Base-by-base conservation (phyloP, 306 rosid species). In the Prinsepia uniflora region DNA sequence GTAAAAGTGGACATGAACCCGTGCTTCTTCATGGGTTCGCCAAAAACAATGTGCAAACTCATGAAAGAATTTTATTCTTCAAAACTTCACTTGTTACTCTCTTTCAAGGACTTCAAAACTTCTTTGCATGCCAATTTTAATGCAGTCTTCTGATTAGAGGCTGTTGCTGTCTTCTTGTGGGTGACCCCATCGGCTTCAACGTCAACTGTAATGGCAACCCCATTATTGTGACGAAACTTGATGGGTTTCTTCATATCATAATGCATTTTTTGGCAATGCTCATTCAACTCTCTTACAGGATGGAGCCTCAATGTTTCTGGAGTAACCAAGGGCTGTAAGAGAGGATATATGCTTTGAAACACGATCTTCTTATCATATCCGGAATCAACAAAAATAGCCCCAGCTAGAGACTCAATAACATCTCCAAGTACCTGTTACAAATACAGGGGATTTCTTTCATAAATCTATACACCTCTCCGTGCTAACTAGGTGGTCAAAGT, bases 331-430 rank as follows among this genome's bases (percentile, higher is more conserved):
- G 96, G 96, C 70, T 90, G 92, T 71, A 92, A 71, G 30, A 92
- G 85, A 12, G 87, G 96, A 64, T 79, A 73, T 58, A 90, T 82
- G 64, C 96, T 83, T 68, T 63, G 44, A 77, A 84, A 85, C 49
- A 90, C 91, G 10, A 17, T 42, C 12, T 85, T 88, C 71, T 86
- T 73, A 4, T 78, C 40, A 81, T 78, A 88, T 18, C 85, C 86
- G 0, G 98, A 88, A 72, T 92, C 96, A 10, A 92, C 90, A 24
- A 77, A 71, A 60, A 92, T 84, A 53, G 98, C 96, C 60, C 96
- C 96, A 10, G 90, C 96, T 47, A 92, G 57, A 79, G 98, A 90
- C 81, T 92, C 96, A 2, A 92, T 80, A 5, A 92, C 73, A 76
- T 92, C 98, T 52, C 85, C 96, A 30, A 92, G 90, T 34, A 90